These are phyloP conservation scores for Biscogniauxia sp. DNA, from an alignment of 2,329 filamentous ascomycete genomes.

Conservation along the genomic window DNA sequence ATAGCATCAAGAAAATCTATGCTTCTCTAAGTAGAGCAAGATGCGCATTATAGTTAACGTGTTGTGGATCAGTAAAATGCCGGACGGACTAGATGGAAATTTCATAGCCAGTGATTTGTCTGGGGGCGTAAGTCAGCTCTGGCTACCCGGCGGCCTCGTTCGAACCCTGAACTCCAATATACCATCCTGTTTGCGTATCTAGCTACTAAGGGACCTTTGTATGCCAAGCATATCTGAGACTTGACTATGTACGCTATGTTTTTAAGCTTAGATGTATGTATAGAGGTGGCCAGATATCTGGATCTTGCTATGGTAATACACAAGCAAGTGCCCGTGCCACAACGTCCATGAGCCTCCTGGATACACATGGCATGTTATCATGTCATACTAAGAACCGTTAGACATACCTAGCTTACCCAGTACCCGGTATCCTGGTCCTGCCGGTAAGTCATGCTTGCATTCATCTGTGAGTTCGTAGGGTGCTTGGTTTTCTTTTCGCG, in stretches of 20 bases:
- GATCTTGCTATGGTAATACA: background rate
- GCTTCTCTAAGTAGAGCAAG: background rate
- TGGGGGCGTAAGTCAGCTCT: background rate
- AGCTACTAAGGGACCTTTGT: background rate
- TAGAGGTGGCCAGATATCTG: background rate
- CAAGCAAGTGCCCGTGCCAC: background rate
- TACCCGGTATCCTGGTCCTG: background rate
- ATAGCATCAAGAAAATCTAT: conserved; percentile 1
- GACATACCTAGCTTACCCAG: background rate
- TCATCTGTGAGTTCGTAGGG: background rate
- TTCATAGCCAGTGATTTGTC: background rate
- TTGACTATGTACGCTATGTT: background rate
- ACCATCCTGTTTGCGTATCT: background rate
- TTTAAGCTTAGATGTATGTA: background rate
- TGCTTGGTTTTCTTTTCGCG: background rate
- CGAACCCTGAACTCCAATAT: background rate
- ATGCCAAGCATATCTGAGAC: background rate
- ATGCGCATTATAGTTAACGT: background rate
- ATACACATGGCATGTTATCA: background rate
- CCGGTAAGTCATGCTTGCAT: background rate
- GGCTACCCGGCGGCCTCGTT: background rate
- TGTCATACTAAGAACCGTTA: background rate
- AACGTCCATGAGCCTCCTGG: background rate
- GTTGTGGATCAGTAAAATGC: background rate
- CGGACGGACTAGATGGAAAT: background rate